phyloP scores from a whole-genome alignment of 768 basidiomycete genomes.

The Amanita thiersii region DNA sequence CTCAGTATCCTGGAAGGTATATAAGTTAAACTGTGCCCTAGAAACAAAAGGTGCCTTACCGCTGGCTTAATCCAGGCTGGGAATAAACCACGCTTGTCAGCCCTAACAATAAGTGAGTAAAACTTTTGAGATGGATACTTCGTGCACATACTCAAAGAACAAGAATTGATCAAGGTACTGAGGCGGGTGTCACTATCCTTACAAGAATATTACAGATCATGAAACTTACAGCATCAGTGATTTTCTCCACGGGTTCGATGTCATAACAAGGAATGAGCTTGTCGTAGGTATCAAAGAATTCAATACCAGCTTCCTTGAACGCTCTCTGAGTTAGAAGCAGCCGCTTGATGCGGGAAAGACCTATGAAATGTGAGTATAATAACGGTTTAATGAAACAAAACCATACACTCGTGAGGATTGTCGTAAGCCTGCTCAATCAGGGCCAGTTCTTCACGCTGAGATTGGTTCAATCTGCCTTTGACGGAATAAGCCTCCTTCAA shows the following conservation, averaged over 20 bases:
- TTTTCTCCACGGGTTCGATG: conserved; percentile 99
- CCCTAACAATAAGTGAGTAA: conserved; percentile 27
- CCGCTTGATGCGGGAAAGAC: conserved; percentile 95
- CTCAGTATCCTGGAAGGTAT: conserved; percentile 62
- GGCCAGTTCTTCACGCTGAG: conserved; percentile 95
- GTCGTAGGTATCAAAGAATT: conserved; percentile 96
- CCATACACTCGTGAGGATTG: conserved; percentile 93
- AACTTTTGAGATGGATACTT: background rate
- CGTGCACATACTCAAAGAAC: conserved; percentile 71
- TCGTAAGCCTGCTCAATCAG: conserved; percentile 99
- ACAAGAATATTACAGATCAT: no score
- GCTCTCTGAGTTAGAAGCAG: conserved; percentile 93
- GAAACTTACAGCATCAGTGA: conserved; percentile 83
- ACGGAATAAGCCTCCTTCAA: conserved; percentile 98
- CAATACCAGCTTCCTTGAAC: conserved; percentile 97
- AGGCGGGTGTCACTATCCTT: conserved; percentile 12
- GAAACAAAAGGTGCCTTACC: conserved; percentile 20
- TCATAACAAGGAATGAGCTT: conserved; percentile 98
- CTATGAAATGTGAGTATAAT: conserved; percentile 20
- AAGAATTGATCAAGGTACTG: conserved; percentile 96
- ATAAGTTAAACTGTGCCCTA: conserved; percentile 4
- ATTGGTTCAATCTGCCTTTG: conserved; percentile 92
- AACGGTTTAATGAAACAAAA: background rate
- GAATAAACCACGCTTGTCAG: conserved; percentile 96
- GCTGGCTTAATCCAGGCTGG: conserved; percentile 99